A percentile compares a stretch with the other conserved stretches of the same genome.
Evolutionary conservation across 2,329 filamentous ascomycete species (phyloP).

Genomic region (Parasarocladium wereldwijsianum): DNA sequence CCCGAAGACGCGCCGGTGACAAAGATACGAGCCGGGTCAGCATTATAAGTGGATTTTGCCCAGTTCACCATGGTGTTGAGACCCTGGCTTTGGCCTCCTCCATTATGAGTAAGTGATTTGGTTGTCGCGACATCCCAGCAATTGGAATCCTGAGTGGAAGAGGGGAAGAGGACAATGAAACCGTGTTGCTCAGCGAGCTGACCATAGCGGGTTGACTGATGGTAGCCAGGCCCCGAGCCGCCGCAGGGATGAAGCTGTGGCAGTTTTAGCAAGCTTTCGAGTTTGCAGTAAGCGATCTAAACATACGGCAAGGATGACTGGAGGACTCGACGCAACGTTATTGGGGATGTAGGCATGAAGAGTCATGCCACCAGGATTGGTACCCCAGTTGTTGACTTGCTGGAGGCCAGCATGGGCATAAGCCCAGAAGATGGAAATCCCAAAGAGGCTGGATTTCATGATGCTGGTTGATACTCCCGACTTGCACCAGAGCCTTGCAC

Average conservation of each 20-base stretch:
- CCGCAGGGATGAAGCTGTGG: constrained; percentile 5
- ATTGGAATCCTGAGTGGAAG: constrained; percentile 28
- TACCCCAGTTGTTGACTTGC: constrained; percentile 5
- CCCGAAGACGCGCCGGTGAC: constrained; percentile 34
- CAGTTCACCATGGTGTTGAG: constrained; percentile 46
- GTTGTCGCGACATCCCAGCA: constrained; percentile 44
- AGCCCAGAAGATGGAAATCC: too few species aligned
- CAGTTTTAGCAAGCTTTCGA: neutral
- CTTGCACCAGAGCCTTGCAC: too few species aligned
- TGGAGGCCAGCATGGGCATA: constrained; percentile 2
- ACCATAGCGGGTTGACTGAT: constrained; percentile 2
- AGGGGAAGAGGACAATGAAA: constrained; percentile 38
- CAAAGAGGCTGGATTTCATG: too few species aligned
- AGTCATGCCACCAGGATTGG: constrained; percentile 4
- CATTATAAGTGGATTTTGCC: constrained; percentile 34
- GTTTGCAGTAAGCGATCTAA: neutral
- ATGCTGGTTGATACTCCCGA: too few species aligned
- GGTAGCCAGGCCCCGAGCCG: constrained; percentile 1
- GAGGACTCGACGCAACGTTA: constrained; percentile 2
- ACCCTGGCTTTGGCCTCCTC: constrained; percentile 37
- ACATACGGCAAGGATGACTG: constrained; percentile 5
- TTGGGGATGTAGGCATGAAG: constrained; percentile 5
- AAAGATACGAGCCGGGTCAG: constrained; percentile 34
- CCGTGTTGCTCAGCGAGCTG: constrained; percentile 21
- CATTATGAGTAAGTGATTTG: constrained; percentile 35